These are phyloP conservation scores for Coniophora puteana DNA, from an alignment of 1,284 basidiomycete genomes.

Conservation along the genomic window DNA sequence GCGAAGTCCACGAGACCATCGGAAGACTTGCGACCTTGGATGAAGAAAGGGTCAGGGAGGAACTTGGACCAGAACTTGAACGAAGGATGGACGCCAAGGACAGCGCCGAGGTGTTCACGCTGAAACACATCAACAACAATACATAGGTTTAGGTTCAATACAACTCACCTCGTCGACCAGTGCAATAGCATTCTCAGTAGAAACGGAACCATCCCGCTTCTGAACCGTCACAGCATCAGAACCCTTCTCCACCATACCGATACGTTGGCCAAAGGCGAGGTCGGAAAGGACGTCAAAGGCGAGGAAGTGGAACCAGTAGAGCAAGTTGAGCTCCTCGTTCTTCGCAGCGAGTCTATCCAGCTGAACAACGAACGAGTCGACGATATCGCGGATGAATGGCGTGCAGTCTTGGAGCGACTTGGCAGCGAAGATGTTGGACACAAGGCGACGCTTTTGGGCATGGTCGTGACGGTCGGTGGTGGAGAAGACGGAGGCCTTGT, in stretches of 20 bases:
- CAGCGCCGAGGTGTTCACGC: conserved; percentile 23
- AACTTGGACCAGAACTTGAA: conserved; percentile 13
- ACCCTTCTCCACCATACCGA: conserved; percentile 41
- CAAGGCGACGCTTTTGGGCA: conserved; percentile 18
- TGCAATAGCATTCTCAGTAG: conserved; percentile 20
- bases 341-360: conserved; percentile 17
- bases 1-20: conserved; percentile 17
- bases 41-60: conserved; percentile 22
- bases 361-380: conserved; percentile 14
- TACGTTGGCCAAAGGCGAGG: conserved; percentile 38
- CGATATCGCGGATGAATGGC: conserved; percentile 14
- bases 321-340: conserved; percentile 18
- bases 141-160: background rate
- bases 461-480: conserved; percentile 22
- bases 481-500: conserved; percentile 23
- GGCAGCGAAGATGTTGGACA: conserved; percentile 23
- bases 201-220: conserved; percentile 12
- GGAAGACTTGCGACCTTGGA: conserved; percentile 16
- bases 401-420: conserved; percentile 17
- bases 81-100: conserved; percentile 18
- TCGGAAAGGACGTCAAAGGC: conserved; percentile 45
- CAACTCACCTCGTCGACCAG: conserved; percentile 23
- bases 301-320: conserved; percentile 40
- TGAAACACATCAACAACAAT: conserved; percentile 8
- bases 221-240: conserved; percentile 20